Base-by-base conservation (phyloP, 169 alveolate species). In the Fabrea salina region DNA sequence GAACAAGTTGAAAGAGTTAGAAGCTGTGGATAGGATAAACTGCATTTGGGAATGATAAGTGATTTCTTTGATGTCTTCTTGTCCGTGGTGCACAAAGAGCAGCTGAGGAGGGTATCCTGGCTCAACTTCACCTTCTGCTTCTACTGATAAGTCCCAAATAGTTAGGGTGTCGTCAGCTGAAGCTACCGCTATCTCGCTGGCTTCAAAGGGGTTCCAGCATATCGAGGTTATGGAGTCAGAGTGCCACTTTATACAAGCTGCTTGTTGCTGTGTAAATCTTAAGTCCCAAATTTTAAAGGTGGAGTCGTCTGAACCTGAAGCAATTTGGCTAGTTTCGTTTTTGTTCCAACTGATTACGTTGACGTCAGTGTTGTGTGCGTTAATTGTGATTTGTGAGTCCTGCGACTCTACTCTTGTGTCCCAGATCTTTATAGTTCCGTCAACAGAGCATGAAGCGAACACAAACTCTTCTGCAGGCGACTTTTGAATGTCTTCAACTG, bases 371-470 rank as follows among this genome's bases (percentile, higher is more conserved):
- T 79, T 86, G 82, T 91, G 96, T 16, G 96, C 93, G 54, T 75
- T 49, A 51, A 80, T 75, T 19, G 87, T 66, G 4, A 91, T 27
- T 30, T 61, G 74, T 5, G 74, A 22, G 25, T 61, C 74, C 16
- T 27, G 5, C 11, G 16, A 33, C 25, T 47, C 74, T n/a, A 30
- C 50, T 27, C 74, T 61, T 61, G 32, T n/a, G 83, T 95, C 97
- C 99, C 99, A 96, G 16, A 96, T 81, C 86, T 95, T 96, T 27
- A 92, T 92, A 5, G 95, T 89, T 27, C 96, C 89, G 84, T 96
- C 99, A 3, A 98, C 98, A 5, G 97, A 91, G 61, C 96, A 86
- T 11, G 97, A 92, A 8, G 91, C 96, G 27, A 96, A 72, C 53
- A 91, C 85, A 40, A 88, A 61, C 5, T 96, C 96, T 66, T 87